Evolutionary conservation across 306 rosid species (phyloP), one percentile per base, ranked within the genome.

Genomic region (Delonix regia): DNA sequence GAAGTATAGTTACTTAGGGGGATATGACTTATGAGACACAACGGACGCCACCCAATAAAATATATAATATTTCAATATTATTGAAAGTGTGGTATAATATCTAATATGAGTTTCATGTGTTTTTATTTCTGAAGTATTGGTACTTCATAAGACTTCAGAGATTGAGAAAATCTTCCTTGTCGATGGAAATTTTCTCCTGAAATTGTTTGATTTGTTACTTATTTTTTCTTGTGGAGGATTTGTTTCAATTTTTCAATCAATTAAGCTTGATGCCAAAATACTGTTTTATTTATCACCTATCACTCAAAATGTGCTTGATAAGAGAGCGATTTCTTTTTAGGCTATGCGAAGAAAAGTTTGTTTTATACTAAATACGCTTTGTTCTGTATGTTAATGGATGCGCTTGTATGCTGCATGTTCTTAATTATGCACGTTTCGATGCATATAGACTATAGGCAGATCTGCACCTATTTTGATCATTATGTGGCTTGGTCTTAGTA

Each of bases 121-220:
- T 22, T 55, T 22, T 33, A 30, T 14, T 27, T 15, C 25, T 57
- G 36, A 57, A 57, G 36, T 57, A 27, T 25, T 11, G 64, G 14
- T 57, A 9, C 36, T 12, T 57, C 36, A n/a, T 56, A 33, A 24
- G 72, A 42, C 55, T 67, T 18, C 9, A 62, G 76, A 52, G 76
- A 21, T 52, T 71, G 76, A 4, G 21, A 73, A 38, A 18, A 34
- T 72, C 6, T 19, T 49, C 48, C 21, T 51, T 14, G 66, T 55
- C 21, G n/a, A 38, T 39, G 7, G 22, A 9, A 38, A 21, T 36
- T 24, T 53, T 53, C 36, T 55, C 36, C 30, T 18, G 2, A 18
- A 7, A n/a, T 19, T 47, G 27, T 24, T 78, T 78, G 11, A 21
- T 19, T 69, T 69, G 9, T 67, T 13, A 6, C 75, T 22, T 47